Conservation (phyloP, 148 eudicot genomes). For the Diospyros lotus region DNA sequence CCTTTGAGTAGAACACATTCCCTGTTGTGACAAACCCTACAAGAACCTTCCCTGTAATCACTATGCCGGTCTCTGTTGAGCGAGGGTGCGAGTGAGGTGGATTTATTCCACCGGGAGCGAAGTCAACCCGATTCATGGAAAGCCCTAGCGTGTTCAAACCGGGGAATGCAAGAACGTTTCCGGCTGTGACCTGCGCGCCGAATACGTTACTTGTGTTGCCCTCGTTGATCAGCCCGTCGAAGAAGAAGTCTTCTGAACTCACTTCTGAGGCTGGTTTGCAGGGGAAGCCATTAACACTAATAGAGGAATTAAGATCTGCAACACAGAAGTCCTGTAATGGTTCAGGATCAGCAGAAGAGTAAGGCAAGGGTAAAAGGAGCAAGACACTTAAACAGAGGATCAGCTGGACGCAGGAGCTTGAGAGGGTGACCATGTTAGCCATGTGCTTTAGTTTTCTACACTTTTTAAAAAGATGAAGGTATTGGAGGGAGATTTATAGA, state of each 20-base stretch:
- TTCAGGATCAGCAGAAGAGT: slow-evolving; percentile 25
- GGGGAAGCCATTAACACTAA: too few relatives aligned
- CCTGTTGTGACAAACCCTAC: too few relatives aligned
- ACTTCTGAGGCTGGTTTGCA: slow-evolving; percentile 14
- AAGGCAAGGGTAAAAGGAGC: too few relatives aligned
- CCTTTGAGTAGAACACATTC: too few relatives aligned
- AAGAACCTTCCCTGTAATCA: too few relatives aligned
- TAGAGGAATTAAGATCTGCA: too few relatives aligned
- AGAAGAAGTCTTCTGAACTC: not conserved
- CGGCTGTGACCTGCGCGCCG: slow-evolving; percentile 20
- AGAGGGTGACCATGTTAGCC: too few relatives aligned
- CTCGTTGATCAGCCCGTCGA: slow-evolving; percentile 20
- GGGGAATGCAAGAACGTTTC: not conserved
- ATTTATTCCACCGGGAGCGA: slow-evolving; percentile 30
- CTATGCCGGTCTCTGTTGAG: slow-evolving; percentile 28
- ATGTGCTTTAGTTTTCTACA: too few relatives aligned
- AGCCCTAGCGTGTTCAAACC: not conserved
- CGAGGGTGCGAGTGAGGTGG: slow-evolving; percentile 19
- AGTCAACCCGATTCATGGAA: slow-evolving; percentile 42
- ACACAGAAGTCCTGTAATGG: not conserved
- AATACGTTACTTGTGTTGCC: not conserved
- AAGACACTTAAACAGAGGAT: too few relatives aligned
- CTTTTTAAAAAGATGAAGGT: slow-evolving; percentile 2
- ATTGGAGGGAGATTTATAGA: too few relatives aligned
- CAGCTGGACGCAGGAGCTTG: too few relatives aligned